A percentile compares a stretch with the other conserved stretches of the same genome.
phyloP scores from a whole-genome alignment of 140 eudicot species.

The Flaveria floridana region DNA sequence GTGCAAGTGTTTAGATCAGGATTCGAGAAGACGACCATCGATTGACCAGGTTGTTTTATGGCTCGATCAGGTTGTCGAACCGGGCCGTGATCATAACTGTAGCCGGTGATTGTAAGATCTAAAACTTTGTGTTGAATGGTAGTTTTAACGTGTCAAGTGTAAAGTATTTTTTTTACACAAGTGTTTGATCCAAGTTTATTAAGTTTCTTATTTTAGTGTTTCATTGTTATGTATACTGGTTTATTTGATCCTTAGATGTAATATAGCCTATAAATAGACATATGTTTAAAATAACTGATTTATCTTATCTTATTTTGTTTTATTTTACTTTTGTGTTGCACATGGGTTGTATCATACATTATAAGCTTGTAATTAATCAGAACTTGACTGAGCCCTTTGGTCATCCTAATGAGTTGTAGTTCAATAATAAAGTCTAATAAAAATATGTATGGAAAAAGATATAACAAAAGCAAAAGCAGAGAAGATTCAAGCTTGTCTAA shows the following conservation, averaged over 20 bases:
- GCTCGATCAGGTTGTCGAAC: slow-evolving; percentile 67
- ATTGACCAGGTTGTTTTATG: slow-evolving; percentile 81
- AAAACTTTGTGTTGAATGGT: slow-evolving; percentile 21
- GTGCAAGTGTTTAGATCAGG: slow-evolving; percentile 73
- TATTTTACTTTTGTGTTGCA: neutral
- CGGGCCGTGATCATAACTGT: slow-evolving; percentile 11
- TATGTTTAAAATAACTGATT: neutral
- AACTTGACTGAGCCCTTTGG: no score
- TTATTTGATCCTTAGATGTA: slow-evolving; percentile 32
- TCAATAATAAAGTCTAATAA: no score
- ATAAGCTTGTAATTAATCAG: no score
- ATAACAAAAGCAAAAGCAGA: neutral
- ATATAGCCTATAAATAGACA: slow-evolving; percentile 17
- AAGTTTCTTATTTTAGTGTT: slow-evolving; percentile 27
- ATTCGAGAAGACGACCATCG: slow-evolving; percentile 76
- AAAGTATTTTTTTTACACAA: slow-evolving; percentile 26
- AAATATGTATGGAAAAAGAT: neutral
- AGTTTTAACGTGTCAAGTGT: slow-evolving; percentile 19
- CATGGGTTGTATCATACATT: no score
- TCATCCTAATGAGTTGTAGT: no score
- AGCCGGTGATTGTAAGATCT: neutral
- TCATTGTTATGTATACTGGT: slow-evolving; percentile 18
- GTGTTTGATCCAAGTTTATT: slow-evolving; percentile 11
- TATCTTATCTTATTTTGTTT: neutral
- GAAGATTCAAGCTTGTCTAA: neutral